phyloP scores from a whole-genome alignment of 1,284 basidiomycete species.

The Veloboletus limbatus region DNA sequence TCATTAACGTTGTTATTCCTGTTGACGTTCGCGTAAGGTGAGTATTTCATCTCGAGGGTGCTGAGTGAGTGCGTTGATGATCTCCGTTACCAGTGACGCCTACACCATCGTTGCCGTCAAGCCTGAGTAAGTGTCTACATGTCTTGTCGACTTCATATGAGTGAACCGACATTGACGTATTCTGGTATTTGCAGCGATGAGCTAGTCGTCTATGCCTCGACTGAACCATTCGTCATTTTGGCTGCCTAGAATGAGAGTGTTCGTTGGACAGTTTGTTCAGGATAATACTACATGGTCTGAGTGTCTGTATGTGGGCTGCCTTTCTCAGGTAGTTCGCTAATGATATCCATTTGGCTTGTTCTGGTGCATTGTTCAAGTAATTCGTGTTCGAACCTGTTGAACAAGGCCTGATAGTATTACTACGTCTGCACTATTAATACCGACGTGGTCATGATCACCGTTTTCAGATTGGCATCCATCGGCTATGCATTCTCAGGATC shows the following conservation, averaged over 20 bases:
- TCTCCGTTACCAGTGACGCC: background rate
- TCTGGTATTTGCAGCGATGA: background rate
- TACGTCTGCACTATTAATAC: no score
- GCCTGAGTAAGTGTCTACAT: background rate
- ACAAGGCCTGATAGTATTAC: no score
- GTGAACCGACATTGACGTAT: background rate
- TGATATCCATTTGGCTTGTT: no score
- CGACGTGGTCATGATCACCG: no score
- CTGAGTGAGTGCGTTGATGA: background rate
- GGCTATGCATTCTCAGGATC: no score
- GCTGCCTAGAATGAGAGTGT: background rate
- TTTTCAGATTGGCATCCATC: no score
- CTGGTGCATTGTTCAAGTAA: no score
- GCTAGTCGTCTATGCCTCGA: background rate
- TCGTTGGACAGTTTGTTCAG: background rate
- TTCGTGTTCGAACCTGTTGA: no score
- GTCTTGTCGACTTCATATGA: background rate
- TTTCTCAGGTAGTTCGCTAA: no score
- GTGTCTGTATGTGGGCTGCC: background rate
- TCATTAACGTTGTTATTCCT: background rate
- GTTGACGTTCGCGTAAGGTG: background rate
- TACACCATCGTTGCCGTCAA: background rate
- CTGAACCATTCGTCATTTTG: background rate
- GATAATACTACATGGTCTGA: background rate
- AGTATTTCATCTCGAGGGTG: background rate